Conservation (phyloP, 108 stramenopile genomes). For the Skeletonema costatum region DNA sequence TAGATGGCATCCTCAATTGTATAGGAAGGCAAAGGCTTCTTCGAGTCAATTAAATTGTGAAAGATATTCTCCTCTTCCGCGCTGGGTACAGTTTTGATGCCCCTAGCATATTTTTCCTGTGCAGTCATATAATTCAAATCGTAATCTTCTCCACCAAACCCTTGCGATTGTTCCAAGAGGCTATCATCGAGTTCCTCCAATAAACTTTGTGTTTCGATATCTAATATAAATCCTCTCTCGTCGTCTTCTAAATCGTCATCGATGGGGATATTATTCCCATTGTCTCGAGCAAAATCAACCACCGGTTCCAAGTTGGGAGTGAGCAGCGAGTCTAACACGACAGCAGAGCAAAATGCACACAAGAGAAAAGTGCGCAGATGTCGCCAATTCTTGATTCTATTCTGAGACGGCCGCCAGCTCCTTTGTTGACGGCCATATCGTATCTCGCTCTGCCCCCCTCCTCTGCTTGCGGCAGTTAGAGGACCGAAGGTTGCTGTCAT, state of each 20-base stretch:
- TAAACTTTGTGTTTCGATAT: not conserved
- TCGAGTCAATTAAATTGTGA: not conserved
- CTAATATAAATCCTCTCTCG: not conserved
- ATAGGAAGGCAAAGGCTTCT: not conserved
- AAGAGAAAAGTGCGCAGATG: not conserved
- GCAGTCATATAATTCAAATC: not conserved
- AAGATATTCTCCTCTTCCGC: not conserved
- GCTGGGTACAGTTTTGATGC: not conserved
- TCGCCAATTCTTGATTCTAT: not conserved
- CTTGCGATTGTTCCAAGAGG: not conserved
- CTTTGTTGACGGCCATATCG: too few species aligned
- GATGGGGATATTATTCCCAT: not conserved
- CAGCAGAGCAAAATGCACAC: not conserved
- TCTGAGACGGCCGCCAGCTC: too few species aligned
- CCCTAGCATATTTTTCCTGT: not conserved
- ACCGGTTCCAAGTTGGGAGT: not conserved
- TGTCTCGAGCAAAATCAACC: not conserved
- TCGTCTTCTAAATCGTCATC: not conserved
- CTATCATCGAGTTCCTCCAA: not conserved
- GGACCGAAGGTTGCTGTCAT: not conserved
- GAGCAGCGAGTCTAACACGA: not conserved
- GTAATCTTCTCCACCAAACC: not conserved
- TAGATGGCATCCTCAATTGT: not conserved
- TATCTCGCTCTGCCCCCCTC: not conserved
- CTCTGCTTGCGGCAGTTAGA: not conserved